Base-by-base conservation (phyloP, 129 eudicot genomes). In the Ambrosia trifida region DNA sequence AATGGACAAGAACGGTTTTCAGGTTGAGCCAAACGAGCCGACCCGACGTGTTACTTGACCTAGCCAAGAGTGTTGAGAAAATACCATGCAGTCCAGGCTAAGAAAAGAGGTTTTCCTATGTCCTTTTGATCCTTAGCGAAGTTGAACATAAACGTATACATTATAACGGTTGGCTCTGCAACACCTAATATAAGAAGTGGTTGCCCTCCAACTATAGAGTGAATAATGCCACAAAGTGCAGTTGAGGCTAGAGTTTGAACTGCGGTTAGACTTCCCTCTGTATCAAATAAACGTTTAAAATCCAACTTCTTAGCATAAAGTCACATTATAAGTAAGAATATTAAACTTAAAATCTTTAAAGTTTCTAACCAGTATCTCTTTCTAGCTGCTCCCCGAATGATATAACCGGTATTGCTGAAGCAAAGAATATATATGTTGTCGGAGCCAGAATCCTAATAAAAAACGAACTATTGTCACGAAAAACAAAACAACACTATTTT, bases 71-170 rank as follows among this genome's bases (percentile, higher is more conserved):
- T 44, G 43, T 66, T 18, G 10, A 72, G 50, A 73, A 68, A 32
- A 16, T 93, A 93, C 98, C 98, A 93, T 85, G 82, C 98, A 11
- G 98, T 72, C 98, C 98, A 93, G 33, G 98, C 95, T 70, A 89
- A 81, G 85, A 87, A 93, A 32, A 93, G 89, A 68, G 87, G 81
- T 64, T 72, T 85, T 11, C 98, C 98, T 69, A 93, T 71, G 74
- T 93, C 95, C 73, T 85, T 89, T 51, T 90, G 85, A 70, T 87
- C 96, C 71, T 93, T 93, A 12, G 91, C 98, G 69, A 93, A 93
- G 62, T 93, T 77, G 86, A 79, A 93, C 96, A 93, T 87, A 82
- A 93, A 93, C 12, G 96, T 93, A 83, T 93, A 93, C 98, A 93
- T 93, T 43, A 93, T 72, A 53, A 93, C 98, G 4, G 98, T 93